phyloP scores from a whole-genome alignment of 2,329 filamentous ascomycete species.

The Stachybotrys elegans region DNA sequence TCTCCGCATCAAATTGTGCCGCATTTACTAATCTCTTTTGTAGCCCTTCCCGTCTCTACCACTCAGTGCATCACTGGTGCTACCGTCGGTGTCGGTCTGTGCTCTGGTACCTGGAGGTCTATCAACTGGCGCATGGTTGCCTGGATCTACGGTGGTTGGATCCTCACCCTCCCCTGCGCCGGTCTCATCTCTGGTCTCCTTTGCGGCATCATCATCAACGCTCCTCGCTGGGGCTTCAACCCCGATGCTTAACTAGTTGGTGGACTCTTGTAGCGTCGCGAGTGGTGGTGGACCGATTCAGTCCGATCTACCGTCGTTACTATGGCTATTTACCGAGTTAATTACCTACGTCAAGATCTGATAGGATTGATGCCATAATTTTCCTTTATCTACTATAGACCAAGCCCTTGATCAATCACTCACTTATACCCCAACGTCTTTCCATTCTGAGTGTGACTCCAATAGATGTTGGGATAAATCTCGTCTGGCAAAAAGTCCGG shows the following conservation, averaged over 20 bases:
- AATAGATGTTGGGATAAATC: not conserved
- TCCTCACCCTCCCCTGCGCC: constrained; percentile 53
- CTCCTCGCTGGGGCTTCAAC: constrained; percentile 42
- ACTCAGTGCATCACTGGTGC: constrained; percentile 62
- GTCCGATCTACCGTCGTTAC: not conserved
- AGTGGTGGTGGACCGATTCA: not conserved
- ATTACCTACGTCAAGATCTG: not conserved
- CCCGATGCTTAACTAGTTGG: constrained; percentile 4
- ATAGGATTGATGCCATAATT: not conserved
- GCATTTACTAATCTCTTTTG: not conserved
- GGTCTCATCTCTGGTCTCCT: constrained; percentile 54
- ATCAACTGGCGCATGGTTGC: constrained; percentile 61
- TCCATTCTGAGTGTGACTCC: not conserved
- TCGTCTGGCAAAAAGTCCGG: too few relatives aligned
- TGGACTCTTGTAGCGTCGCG: not conserved
- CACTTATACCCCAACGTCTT: not conserved
- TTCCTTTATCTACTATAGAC: not conserved
- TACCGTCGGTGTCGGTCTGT: constrained; percentile 58
- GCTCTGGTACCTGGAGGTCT: constrained; percentile 51
- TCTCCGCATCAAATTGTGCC: rapidly evolving
- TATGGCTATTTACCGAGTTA: not conserved
- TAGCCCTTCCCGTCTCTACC: constrained; percentile 57
- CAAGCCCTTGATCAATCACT: not conserved
- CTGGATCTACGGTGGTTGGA: constrained; percentile 57
- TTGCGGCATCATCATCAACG: constrained; percentile 59